These are phyloP conservation scores for Otatea glauca DNA, from an alignment of 176 grass and related monocot species.

Conservation along the genomic window DNA sequence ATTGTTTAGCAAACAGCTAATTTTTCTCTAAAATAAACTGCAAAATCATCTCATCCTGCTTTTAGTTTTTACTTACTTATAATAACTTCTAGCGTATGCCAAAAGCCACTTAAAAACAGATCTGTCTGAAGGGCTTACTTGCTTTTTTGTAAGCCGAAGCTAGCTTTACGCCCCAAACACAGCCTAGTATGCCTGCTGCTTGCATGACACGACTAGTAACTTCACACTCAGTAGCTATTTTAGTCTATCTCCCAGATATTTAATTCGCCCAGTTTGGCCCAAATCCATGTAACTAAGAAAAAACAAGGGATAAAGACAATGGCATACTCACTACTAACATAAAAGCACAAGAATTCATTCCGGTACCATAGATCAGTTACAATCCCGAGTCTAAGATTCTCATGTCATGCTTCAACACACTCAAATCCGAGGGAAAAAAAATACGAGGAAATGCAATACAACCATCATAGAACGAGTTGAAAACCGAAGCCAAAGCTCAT, in stretches of 20 bases:
- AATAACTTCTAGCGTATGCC: too few relatives aligned
- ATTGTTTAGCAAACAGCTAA: too few relatives aligned
- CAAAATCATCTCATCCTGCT: too few relatives aligned
- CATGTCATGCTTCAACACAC: not conserved
- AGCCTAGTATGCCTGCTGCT: not conserved
- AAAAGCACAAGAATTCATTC: not conserved
- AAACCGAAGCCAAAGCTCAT: conserved; percentile 9
- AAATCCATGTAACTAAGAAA: not conserved
- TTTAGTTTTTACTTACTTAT: too few relatives aligned
- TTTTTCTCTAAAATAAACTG: too few relatives aligned
- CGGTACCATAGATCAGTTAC: not conserved
- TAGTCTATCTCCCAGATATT: not conserved
- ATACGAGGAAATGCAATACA: not conserved
- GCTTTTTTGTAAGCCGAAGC: too few relatives aligned
- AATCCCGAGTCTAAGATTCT: not conserved
- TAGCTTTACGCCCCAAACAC: too few relatives aligned
- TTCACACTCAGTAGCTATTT: not conserved
- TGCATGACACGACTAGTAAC: not conserved
- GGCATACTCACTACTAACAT: not conserved
- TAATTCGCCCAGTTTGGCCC: not conserved
- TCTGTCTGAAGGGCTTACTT: too few relatives aligned
- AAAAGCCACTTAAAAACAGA: too few relatives aligned
- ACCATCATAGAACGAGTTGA: not conserved
- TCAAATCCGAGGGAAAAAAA: not conserved
- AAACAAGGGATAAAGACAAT: not conserved